Conservation (phyloP, 1,139 yeast species). For the Pichia cactophila region DNA sequence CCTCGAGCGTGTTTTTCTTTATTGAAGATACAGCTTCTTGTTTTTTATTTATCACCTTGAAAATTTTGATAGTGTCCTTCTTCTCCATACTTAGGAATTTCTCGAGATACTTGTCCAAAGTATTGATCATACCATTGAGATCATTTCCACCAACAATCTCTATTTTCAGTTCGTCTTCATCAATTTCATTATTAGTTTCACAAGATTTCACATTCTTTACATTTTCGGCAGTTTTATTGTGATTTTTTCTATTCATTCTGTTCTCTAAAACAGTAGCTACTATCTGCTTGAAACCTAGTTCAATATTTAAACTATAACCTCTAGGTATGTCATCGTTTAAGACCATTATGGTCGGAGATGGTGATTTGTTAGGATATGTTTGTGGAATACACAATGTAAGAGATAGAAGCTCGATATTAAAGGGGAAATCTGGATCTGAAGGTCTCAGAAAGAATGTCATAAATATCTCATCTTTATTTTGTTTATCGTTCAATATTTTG, state of each 20-base stretch:
- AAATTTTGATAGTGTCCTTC: constrained; percentile 47
- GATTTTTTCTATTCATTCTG: constrained; percentile 8
- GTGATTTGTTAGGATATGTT: constrained; percentile 40
- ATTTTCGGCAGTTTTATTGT: constrained; percentile 3
- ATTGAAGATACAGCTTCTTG: constrained; percentile 1
- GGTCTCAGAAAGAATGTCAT: constrained; percentile 35
- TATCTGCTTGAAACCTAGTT: constrained; percentile 52
- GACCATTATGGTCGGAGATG: constrained; percentile 41
- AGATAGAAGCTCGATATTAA: constrained; percentile 45
- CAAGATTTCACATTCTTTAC: not conserved
- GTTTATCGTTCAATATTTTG: constrained; percentile 13
- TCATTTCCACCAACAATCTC: constrained; percentile 37
- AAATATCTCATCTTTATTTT: constrained; percentile 19
- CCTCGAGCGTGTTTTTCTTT: not conserved
- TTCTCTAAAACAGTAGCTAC: constrained; percentile 33
- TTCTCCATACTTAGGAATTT: constrained; percentile 51
- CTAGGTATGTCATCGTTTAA: constrained; percentile 64
- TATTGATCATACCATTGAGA: constrained; percentile 44
- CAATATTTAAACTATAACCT: constrained; percentile 62
- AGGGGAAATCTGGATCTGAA: constrained; percentile 71
- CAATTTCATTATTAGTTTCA: constrained; percentile 1
- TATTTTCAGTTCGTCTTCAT: constrained; percentile 23
- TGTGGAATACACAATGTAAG: constrained; percentile 49
- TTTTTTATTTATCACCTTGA: constrained; percentile 25
- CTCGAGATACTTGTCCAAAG: constrained; percentile 54